Evolutionary conservation across 768 basidiomycete genomes (phyloP), one percentile per base, ranked within the genome.

Genomic region (Phylloporus scabripes): DNA sequence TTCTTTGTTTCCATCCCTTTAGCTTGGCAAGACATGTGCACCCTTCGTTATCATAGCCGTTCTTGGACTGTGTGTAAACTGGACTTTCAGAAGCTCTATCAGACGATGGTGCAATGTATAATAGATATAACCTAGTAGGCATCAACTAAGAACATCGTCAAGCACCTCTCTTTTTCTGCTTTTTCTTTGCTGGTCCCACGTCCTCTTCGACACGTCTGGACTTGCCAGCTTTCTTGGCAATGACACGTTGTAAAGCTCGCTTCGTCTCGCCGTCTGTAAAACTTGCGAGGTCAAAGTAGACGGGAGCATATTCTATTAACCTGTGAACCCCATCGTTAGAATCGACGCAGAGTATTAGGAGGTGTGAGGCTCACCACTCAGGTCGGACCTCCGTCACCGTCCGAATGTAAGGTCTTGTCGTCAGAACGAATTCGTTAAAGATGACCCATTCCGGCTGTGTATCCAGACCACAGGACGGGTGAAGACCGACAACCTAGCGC

Each of bases 361-460:
- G 5, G 28, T n/a, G 9, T 33, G 44, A 10, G 7, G 70, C 76
- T 38, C 62, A 90, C 92, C 96, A 98, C 60, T 95, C 92, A 2
- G 86, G 77, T 61, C 78, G 74, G 48, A 95, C 78, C 46, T 92
- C 91, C 0, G 93, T 84, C 17, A 95, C 91, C 0, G 90, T 95
- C 24, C 96, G 83, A 61, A 99, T 93, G 61, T 87, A 98, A 51
- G 79, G 83, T 42, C 83, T 70, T 6, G 90, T 89, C 7, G 94
- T 98, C 56, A 97, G 70, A 9, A 97, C 92, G 58, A 97, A 99
- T 69, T 95, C 93, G 61, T 94, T 92, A 74, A 87, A 93, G 8
- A 90, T 64, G 3, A 94, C 90, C 92, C 91, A 94, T 58, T 93
- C 91, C 2, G 93, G 93, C 50, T 85, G 84, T 10, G 80, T 80